Evolutionary conservation across 768 basidiomycete genomes (phyloP), one percentile per base, ranked within the genome.

Genomic region (Trametes gibbosa): DNA sequence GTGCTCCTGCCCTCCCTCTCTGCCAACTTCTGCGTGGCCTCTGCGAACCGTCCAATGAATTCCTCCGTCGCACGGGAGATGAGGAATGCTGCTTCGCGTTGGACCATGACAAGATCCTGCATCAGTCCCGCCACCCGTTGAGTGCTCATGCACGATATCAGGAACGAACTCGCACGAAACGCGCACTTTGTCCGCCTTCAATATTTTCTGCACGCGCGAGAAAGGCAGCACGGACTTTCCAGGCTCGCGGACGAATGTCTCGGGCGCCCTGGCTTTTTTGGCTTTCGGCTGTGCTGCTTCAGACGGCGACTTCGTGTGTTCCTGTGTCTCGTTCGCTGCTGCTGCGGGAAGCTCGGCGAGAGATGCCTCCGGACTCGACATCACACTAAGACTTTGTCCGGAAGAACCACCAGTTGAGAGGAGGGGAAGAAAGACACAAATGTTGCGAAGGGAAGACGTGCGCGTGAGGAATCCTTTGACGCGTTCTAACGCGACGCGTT

Each of bases 1-100:
- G 85, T 93, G 27, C 83, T 71, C 60, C 93, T 76, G 63, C 84
- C 87, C 61, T 94, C 91, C 52, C 83, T 75, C 57, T 82, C 79
- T 5, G 93, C 90, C 14, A 84, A 79, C 52, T 76, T 80, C 62
- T 89, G 85, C n/a, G 82, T 83, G 6, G 90, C 87, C 56, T 87
- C 83, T 32, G 82, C 80, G 27, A 95, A 74, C 50, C 85, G 81
- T 70, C 83, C 85, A 52, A 95, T 87, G 63, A 96, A 95, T 70
- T 92, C 88, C 73, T 96, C 94, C 55, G 94, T 87, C 5, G 92
- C 92, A 25, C 92, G 75, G 21, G 90, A 84, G 46, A 95, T 86
- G 61, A 93, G 73, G 64, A 92, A 85, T 0, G 84, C 81, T 23
- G 91, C 92, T 53, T 95, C 93, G 68, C 79, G 86, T 12, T 86